phyloP scores from a whole-genome alignment of 495 filamentous ascomycete species.

The Hypoxylon subgilvum region DNA sequence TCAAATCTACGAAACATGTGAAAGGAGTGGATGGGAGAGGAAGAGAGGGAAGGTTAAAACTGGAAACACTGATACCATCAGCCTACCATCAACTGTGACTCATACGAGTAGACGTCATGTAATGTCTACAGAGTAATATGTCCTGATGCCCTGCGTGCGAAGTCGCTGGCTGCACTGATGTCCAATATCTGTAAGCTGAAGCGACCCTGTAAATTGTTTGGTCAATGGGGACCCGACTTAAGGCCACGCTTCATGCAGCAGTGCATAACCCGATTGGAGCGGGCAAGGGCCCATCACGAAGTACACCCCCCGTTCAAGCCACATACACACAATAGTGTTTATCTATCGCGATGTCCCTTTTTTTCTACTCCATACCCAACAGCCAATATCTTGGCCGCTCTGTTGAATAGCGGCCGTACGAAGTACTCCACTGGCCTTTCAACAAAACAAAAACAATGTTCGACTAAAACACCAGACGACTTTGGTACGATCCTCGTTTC shows the following conservation, averaged over 20 bases:
- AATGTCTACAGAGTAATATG: no score
- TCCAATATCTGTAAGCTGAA: constrained; percentile 52
- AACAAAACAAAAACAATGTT: constrained; percentile 15
- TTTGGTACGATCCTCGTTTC: constrained; percentile 30
- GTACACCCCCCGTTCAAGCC: constrained; percentile 27
- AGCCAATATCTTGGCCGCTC: constrained; percentile 32
- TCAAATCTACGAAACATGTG: constrained; percentile 17
- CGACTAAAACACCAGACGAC: constrained; percentile 18
- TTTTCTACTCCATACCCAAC: constrained; percentile 23
- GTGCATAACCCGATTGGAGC: constrained; percentile 45
- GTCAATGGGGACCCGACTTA: constrained; percentile 45
- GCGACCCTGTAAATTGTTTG: constrained; percentile 40
- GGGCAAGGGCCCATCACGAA: constrained; percentile 11
- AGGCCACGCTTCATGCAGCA: constrained; percentile 45
- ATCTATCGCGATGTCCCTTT: constrained; percentile 23
- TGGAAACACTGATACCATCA: constrained; percentile 24
- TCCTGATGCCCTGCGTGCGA: constrained; percentile 49
- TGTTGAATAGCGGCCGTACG: constrained; percentile 25
- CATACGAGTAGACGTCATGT: constrained; percentile 44
- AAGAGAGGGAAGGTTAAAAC: constrained; percentile 19
- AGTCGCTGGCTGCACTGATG: constrained; percentile 53
- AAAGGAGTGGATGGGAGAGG: constrained; percentile 1
- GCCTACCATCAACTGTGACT: constrained; percentile 41
- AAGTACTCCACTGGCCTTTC: constrained; percentile 17
- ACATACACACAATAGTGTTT: constrained; percentile 16